Base-by-base conservation (phyloP, 176 grass and related monocot species). In the Oryza brachyantha region DNA sequence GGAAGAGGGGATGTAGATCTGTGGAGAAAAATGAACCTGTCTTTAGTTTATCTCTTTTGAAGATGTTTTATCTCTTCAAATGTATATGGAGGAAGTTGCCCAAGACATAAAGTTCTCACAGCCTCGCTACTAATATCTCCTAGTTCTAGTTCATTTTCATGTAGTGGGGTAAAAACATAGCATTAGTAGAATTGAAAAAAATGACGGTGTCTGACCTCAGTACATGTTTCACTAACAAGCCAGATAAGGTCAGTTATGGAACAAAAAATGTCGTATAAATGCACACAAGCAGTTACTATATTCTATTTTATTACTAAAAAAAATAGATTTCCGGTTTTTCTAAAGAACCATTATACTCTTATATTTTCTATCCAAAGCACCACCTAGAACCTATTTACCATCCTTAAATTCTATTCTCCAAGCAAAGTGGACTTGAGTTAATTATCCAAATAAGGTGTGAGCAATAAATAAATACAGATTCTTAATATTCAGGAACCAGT, bases 1-100 rank as follows among this genome's bases (percentile, higher is more conserved):
- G 95, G 95, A 73, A 98, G 88, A 3, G 95, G 95, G 29, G 80
- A 27, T 13, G 92, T 75, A 52, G 89, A 92, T 35, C 95, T 97
- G 87, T 78, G 66, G 74, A 66, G 24, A 50, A 4, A 67, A 28
- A 7, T 52, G 29, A n/a, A 87, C 8, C 34, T 29, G 22, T 57
- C 31, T 79, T 79, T 39, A 68, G 5, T 41, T 75, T 34, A 88
- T 21, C 5, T 28, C 63, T 60, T 79, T 67, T 48, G 0, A 59
- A 29, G 59, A 21, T 29, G n/a, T 37, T 7, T n/a, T 21, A 68
- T 62, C 28, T 5, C 35, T 32, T 60, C 0, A 77, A 24, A 3
- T 48, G 28, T 65, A 4, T 17, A 52, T 8, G 2, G 31, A 45
- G 40, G 41, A 25, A 50, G 28, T 50, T 66, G 19, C 21, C n/a